These are phyloP conservation scores for Drechmeria coniospora DNA, from an alignment of 2,329 filamentous ascomycete species.

Conservation along the genomic window DNA sequence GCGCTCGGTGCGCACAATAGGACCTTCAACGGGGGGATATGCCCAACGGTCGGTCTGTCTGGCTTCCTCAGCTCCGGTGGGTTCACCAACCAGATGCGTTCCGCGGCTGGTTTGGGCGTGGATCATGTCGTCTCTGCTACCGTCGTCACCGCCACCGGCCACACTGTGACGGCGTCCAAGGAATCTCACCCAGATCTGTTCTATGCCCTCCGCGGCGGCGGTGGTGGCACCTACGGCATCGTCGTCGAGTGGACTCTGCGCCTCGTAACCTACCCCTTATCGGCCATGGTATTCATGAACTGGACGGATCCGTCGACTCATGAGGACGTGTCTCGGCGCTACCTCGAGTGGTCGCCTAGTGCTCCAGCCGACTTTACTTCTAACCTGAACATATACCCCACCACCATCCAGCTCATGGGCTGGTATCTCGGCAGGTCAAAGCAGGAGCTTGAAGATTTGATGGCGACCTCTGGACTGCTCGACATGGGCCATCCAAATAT, in stretches of 20 bases:
- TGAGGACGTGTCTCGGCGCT: conserved; percentile 3
- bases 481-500: conserved; percentile 4
- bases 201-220: conserved; percentile 16
- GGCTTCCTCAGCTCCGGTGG: conserved; percentile 15
- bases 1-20: conserved; percentile 3
- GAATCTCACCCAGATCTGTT: conserved; percentile 12
- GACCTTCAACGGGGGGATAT: conserved; percentile 6
- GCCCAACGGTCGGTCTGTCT: conserved; percentile 11
- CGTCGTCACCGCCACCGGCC: conserved; percentile 14
- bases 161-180: conserved; percentile 9
- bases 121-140: conserved; percentile 14
- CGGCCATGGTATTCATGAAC: conserved; percentile 6
- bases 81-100: too few species aligned
- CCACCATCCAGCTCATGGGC: conserved; percentile 3
- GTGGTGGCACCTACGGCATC: conserved; percentile 17
- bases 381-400: conserved; percentile 3
- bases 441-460: conserved; percentile 1
- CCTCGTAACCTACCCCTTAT: conserved; percentile 5
- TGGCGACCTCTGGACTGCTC: conserved; percentile 4
- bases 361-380: conserved; percentile 2
- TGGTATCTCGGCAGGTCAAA: conserved; percentile 4
- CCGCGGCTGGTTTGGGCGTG: conserved; percentile 10
- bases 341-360: conserved; percentile 6
- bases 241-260: conserved; percentile 10
- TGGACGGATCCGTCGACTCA: conserved; percentile 4